Evolutionary conservation across 1,139 yeast genomes (phyloP), one percentile per base, ranked within the genome.

Genomic region (Protomyces lactucae-debilis): DNA sequence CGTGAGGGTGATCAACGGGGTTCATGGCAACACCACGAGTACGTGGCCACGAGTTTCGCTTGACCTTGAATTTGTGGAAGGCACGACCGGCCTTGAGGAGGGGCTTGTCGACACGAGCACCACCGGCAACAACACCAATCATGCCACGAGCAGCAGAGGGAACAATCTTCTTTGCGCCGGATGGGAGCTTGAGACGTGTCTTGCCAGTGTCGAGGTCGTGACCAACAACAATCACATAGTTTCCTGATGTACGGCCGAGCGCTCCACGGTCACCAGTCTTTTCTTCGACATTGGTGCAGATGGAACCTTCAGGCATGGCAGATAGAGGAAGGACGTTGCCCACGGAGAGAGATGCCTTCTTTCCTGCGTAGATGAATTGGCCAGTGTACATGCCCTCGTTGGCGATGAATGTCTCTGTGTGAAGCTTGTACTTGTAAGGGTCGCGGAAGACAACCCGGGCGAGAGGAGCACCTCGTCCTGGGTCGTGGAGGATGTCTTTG

Each of bases 241-340:
- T 90, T 85, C 98, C 98, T 71, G 98, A 92, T 77, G 98, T 90
- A 85, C 98, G 89, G 79, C 97, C 98, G 76, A 93, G 84, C 80
- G 98, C 96, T 88, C 98, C 98, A 85, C 97, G 90, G 92, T 92
- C 98, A 83, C 98, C 98, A 79, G 90, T 92, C 85, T 87, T 91
- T 84, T 92, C 98, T 84, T 92, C 98, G 76, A 92, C 97, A 84
- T 92, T 92, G 79, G 97, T 88, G 74, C 91, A 91, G 77, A 92
- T 92, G 80, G 98, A 92, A 90, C 98, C 98, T 85, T 92, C 99
- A 80, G 99, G 99, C 76, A 92, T 89, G 72, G 97, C 80, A 78
- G 96, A 95, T 79, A 92, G 87, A 73, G 98, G 99, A 80, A 92
- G 85, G 75, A 92, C 87, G 87, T 92, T 92, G 85, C 98, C 98